Evolutionary conservation across 192 early-diverging fungal genomes (phyloP).

Genomic region (Umbelopsis sp.): DNA sequence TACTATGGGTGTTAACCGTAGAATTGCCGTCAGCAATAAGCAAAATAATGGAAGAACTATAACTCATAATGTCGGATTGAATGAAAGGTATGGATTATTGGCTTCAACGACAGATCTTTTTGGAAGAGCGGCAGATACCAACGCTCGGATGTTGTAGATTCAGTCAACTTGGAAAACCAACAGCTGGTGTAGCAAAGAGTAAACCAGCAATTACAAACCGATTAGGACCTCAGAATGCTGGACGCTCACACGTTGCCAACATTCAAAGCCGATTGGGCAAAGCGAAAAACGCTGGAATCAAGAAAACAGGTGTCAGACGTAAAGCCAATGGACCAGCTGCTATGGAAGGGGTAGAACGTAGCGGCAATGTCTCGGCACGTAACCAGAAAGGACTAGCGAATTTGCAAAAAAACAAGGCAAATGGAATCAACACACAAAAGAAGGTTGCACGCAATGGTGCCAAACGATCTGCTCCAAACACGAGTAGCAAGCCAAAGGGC

Average conservation of each 20-base stretch:
- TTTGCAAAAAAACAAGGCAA: neutral
- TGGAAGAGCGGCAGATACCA: neutral
- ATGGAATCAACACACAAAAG: neutral
- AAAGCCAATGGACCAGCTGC: neutral
- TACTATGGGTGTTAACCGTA: slow-evolving; percentile 5
- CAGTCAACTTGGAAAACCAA: slow-evolving; percentile 21
- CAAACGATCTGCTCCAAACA: neutral
- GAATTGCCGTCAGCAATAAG: neutral
- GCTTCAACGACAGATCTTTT: neutral
- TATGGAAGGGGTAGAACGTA: slow-evolving; percentile 18
- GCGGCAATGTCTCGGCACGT: neutral
- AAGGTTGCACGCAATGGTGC: neutral
- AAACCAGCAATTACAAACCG: neutral
- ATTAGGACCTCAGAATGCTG: neutral
- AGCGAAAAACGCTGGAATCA: slow-evolving; percentile 7
- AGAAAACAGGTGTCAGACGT: neutral
- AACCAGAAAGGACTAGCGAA: neutral
- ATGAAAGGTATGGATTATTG: slow-evolving; percentile 26
- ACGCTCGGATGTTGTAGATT: slow-evolving; percentile 21
- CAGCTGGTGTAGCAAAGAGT: neutral
- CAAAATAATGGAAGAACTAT: slow-evolving; percentile 8
- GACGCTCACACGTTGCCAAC: neutral
- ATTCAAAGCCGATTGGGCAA: slow-evolving; percentile 11
- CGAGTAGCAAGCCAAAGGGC: neutral
- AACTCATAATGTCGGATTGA: slow-evolving; percentile 15